Evolutionary conservation across 2,329 filamentous ascomycete species (phyloP).

Genomic region (Aschersonia sp.): DNA sequence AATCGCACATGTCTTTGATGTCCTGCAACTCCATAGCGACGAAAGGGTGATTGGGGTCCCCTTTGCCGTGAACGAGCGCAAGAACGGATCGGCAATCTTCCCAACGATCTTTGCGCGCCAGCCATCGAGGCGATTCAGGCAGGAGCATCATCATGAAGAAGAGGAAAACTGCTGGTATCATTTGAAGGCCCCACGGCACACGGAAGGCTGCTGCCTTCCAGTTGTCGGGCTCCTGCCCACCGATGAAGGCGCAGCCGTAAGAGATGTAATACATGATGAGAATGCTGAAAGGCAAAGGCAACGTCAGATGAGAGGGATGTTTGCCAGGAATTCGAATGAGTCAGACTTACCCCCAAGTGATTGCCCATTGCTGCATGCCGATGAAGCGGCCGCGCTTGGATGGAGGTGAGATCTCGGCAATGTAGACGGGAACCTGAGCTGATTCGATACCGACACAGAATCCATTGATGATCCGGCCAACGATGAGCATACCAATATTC

Average conservation of each 20-base stretch:
- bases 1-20: constrained; percentile 59
- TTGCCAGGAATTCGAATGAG: too few species aligned
- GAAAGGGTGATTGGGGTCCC: constrained; percentile 48
- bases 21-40: constrained; percentile 56
- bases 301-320: too few species aligned
- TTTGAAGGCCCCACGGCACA: constrained; percentile 51
- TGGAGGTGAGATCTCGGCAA: constrained; percentile 46
- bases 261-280: constrained; percentile 58
- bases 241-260: constrained; percentile 48
- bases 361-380: constrained; percentile 59
- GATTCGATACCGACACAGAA: constrained; percentile 51
- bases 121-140: constrained; percentile 48
- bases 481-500: constrained; percentile 35
- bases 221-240: constrained; percentile 12
- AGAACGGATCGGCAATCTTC: constrained; percentile 39
- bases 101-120: constrained; percentile 46
- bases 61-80: constrained; percentile 49
- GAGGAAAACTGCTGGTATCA: constrained; percentile 45
- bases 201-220: constrained; percentile 43
- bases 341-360: constrained; percentile 34
- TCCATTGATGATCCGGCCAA: constrained; percentile 49
- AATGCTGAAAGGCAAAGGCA: constrained; percentile 20
- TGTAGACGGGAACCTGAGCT: constrained; percentile 56
- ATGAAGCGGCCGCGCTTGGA: constrained; percentile 50
- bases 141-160: constrained; percentile 44